Base-by-base conservation (phyloP, 73 alveolate species). In the Paraurostyla sp. region DNA sequence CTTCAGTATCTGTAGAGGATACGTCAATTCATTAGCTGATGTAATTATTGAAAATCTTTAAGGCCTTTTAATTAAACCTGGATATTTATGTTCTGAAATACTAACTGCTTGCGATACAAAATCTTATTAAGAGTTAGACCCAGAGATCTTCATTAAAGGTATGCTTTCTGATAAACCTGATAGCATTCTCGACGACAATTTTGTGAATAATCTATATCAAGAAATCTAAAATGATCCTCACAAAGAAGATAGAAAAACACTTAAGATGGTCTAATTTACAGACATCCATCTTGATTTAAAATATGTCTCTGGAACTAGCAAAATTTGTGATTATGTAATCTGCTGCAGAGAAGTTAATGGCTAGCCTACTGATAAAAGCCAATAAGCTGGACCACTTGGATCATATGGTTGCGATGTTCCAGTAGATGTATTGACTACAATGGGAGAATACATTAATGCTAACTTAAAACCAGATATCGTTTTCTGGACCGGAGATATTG, bases 281-380 rank as follows among this genome's bases (percentile, higher is more conserved):
- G 99, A 97, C 87, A 80, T 97, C 38, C 99, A 97, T 86, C 63
- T 94, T 49, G 98, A 95, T 85, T 56, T 94, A 63, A 76, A 91
- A 22, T 97, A 97, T 71, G 92, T 87, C 41, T 96, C 91, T 50
- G 97, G 97, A 30, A 38, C 97, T 15, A 84, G 76, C 1, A 93
- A 92, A 30, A 71, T 84, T 42, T 97, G 99, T 69, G 94, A 76
- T 30, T 41, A 83, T n/a, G 95, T 97, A 29, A 27, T 95, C 51
- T 97, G 99, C 89, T 97, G 99, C 88, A 69, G 97, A 50, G 94
- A 32, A 16, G 52, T 30, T 16, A 93, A 90, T 78, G 98, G 98
- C 30, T 76, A 83, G 0, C 92, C 98, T 13, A 84, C 80, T 42
- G 83, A 91, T 35, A 68, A 76, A n/a, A 89, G 78, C 0, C 87